Conservation (phyloP, 768 basidiomycete species). For the Leccinum pellstonianum region DNA sequence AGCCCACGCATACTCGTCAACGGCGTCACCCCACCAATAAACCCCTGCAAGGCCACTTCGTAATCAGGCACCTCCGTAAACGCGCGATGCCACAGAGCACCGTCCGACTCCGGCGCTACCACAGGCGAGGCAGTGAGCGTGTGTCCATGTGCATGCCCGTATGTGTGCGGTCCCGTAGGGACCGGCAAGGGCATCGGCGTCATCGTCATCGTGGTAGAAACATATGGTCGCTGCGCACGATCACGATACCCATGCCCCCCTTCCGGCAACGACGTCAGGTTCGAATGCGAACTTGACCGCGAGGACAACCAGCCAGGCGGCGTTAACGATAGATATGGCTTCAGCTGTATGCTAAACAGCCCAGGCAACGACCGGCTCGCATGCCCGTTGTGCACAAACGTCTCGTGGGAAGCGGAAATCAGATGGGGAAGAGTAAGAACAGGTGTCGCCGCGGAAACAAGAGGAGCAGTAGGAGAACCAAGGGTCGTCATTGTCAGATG, state of each 20-base stretch:
- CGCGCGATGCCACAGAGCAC: slow-evolving; percentile 53
- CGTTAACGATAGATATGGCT: slow-evolving; percentile 50
- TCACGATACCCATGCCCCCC: background rate
- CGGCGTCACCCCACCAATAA: slow-evolving; percentile 90
- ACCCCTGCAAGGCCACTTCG: slow-evolving; percentile 77
- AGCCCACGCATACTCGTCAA: slow-evolving; percentile 71
- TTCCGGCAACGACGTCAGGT: slow-evolving; percentile 19
- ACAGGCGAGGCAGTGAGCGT: slow-evolving; percentile 5
- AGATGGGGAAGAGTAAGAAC: background rate
- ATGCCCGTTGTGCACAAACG: slow-evolving; percentile 50
- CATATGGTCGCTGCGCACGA: background rate
- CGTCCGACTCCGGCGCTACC: slow-evolving; percentile 25
- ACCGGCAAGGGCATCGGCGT: background rate
- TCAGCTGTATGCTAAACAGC: slow-evolving; percentile 54
- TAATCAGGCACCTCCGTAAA: slow-evolving; percentile 87
- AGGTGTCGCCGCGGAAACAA: background rate
- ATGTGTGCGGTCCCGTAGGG: background rate
- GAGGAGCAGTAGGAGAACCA: background rate
- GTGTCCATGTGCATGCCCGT: background rate
- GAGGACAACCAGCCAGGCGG: slow-evolving; percentile 42
- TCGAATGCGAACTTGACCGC: slow-evolving; percentile 37
- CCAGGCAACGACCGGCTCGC: slow-evolving; percentile 52
- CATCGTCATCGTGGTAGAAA: background rate
- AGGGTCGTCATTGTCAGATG: slow-evolving; percentile 13
- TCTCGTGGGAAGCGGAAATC: slow-evolving; percentile 38